Conservation (phyloP, 495 filamentous ascomycete genomes). For the Penicillium desertorum region DNA sequence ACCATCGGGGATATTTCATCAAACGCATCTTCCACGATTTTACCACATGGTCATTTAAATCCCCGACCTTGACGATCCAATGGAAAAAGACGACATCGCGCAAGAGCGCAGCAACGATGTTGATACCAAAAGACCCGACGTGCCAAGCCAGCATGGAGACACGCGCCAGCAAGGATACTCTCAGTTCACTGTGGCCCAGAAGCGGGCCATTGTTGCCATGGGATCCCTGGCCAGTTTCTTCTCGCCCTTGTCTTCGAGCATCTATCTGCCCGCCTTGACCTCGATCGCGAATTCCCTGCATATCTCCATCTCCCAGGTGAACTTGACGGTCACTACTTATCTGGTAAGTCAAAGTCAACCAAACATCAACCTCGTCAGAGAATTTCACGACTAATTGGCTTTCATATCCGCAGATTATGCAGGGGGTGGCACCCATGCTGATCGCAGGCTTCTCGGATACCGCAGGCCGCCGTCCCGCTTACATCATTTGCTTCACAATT, state of each 20-base stretch:
- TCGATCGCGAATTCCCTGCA: slow-evolving; percentile 34
- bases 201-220: slow-evolving; percentile 15
- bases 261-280: slow-evolving; percentile 47
- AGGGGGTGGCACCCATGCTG: slow-evolving; percentile 47
- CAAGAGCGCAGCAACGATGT: background rate
- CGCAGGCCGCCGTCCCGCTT: slow-evolving; percentile 42
- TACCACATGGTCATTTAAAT: slow-evolving; percentile 9
- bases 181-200: slow-evolving; percentile 18
- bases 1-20: slow-evolving; percentile 1
- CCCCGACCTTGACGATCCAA: background rate
- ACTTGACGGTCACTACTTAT: slow-evolving; percentile 49
- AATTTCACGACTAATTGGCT: background rate
- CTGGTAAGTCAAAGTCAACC: slow-evolving; percentile 23
- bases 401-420: slow-evolving; percentile 32
- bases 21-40: background rate
- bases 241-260: slow-evolving; percentile 45
- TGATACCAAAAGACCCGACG: background rate
- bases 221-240: slow-evolving; percentile 31
- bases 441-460: slow-evolving; percentile 41
- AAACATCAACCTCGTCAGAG: background rate
- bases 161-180: slow-evolving; percentile 2
- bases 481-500: slow-evolving; percentile 39
- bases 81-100: slow-evolving; percentile 1
- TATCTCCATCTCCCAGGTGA: slow-evolving; percentile 38
- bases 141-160: slow-evolving; percentile 1